phyloP scores from a whole-genome alignment of 768 basidiomycete genomes.

The Tulasnella calospora region DNA sequence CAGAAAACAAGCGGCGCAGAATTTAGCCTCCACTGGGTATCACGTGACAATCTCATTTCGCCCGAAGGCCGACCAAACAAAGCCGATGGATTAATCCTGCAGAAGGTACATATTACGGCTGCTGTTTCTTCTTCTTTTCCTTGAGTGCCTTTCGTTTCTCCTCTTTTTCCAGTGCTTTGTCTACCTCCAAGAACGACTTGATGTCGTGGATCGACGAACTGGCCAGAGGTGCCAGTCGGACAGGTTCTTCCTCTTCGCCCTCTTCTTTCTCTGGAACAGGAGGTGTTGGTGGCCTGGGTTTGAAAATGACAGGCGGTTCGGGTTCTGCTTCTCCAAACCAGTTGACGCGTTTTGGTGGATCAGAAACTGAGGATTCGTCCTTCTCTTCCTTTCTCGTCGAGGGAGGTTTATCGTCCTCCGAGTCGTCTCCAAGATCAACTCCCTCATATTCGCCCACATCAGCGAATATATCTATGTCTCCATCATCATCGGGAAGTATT shows the following conservation, averaged over 20 bases:
- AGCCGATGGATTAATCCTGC: neutral
- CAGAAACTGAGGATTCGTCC: conserved; percentile 38
- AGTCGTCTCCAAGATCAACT: conserved; percentile 51
- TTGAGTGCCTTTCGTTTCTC: conserved; percentile 70
- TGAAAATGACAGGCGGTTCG: neutral
- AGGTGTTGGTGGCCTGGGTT: neutral
- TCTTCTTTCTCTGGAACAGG: conserved; percentile 28
- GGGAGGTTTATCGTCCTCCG: conserved; percentile 37
- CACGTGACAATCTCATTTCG: neutral
- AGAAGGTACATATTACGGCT: no score
- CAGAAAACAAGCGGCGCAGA: neutral
- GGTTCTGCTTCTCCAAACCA: conserved; percentile 20
- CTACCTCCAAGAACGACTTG: conserved; percentile 72
- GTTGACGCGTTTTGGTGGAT: conserved; percentile 5
- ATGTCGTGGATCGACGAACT: conserved; percentile 83
- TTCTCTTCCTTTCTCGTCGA: conserved; percentile 32
- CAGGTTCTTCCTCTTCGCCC: conserved; percentile 45
- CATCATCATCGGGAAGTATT: conserved; percentile 41
- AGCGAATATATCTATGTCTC: conserved; percentile 80
- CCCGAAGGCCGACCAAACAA: neutral
- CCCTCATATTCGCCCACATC: conserved; percentile 81
- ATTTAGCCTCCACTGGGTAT: neutral
- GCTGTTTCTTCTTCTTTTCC: conserved; percentile 53
- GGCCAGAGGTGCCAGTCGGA: conserved; percentile 65
- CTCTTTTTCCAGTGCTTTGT: conserved; percentile 57